Conservation (phyloP, 257 asterid species). For the Gynochthodes officinalis region DNA sequence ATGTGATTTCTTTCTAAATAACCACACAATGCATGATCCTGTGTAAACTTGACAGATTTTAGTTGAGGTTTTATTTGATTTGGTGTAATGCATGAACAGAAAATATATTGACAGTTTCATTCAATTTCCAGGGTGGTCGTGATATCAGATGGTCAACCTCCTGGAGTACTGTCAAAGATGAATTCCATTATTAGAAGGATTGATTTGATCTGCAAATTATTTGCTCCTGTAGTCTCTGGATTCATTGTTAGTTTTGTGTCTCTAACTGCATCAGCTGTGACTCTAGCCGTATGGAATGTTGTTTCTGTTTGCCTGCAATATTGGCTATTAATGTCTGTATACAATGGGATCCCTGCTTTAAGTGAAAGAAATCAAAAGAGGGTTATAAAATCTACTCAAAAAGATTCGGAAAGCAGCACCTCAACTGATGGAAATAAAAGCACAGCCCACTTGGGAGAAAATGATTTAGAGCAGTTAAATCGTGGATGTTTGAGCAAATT, state of each 20-base stretch:
- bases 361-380: conserved; percentile 41
- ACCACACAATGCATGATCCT: too few species aligned
- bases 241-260: conserved; percentile 74
- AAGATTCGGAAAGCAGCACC: conserved; percentile 28
- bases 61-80: not conserved
- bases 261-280: too few species aligned
- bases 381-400: conserved; percentile 30
- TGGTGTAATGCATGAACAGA: not conserved
- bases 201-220: conserved; percentile 65
- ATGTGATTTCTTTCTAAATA: too few species aligned
- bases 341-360: conserved; percentile 62
- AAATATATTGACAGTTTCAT: not conserved
- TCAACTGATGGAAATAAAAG: too few species aligned
- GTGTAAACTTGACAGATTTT: too few species aligned
- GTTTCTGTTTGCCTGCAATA: too few species aligned
- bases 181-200: conserved; percentile 68
- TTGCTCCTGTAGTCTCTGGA: conserved; percentile 73
- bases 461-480: conserved; percentile 24
- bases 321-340: too few species aligned
- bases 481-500: conserved; percentile 26
- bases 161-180: too few species aligned
- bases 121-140: conserved; percentile 70
- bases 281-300: too few species aligned
- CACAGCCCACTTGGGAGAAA: conserved; percentile 9
- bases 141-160: conserved; percentile 67